phyloP scores from a whole-genome alignment of 2,329 filamentous ascomycete species.

The Cordyceps cicadae region DNA sequence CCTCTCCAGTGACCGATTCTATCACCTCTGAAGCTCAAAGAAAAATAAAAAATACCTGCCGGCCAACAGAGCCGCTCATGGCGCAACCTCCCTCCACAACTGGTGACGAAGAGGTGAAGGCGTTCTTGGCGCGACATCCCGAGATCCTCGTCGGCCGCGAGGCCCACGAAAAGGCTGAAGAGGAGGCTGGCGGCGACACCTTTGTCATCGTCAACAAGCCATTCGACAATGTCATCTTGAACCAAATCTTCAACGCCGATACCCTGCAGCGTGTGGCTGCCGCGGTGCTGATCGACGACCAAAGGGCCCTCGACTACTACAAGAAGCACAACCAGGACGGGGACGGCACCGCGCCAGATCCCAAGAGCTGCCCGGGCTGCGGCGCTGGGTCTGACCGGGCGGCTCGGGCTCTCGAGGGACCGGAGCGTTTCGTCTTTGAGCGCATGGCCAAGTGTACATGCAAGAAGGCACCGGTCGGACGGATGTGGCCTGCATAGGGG shows the following conservation, averaged over 20 bases:
- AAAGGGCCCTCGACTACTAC: background rate
- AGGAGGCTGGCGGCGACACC: background rate
- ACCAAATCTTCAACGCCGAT: background rate
- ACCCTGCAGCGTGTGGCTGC: background rate
- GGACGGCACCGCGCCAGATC: background rate
- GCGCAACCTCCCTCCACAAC: background rate
- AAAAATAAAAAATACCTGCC: background rate
- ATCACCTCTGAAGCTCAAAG: no score
- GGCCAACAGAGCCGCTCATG: background rate
- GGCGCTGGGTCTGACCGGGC: background rate
- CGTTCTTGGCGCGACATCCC: background rate
- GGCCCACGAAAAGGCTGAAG: no score
- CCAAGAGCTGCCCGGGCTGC: background rate
- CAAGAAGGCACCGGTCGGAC: background rate
- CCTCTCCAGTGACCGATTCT: background rate
- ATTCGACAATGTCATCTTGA: background rate
- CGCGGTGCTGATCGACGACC: background rate
- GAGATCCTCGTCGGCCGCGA: background rate
- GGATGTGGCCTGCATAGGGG: background rate
- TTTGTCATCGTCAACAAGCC: constrained; percentile 3
- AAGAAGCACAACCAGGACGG: background rate
- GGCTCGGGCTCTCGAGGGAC: background rate
- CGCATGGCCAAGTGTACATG: constrained; percentile 4
- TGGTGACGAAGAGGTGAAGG: background rate
- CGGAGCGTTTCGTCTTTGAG: background rate